These are phyloP conservation scores for Beauveria caledonica DNA, from an alignment of 2,329 filamentous ascomycete species.

Conservation along the genomic window DNA sequence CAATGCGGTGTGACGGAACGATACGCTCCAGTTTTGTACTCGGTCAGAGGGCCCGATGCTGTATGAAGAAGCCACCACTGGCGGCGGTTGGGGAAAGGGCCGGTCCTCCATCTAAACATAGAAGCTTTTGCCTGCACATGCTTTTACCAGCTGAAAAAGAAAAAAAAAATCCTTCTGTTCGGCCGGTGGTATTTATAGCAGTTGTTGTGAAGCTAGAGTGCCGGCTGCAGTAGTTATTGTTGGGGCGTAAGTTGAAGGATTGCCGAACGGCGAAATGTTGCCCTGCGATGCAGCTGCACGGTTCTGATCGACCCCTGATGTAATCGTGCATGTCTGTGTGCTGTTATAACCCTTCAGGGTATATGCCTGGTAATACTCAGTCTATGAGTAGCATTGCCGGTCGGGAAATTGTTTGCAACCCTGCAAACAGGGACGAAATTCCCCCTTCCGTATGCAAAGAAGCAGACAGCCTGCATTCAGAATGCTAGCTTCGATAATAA, in stretches of 20 bases:
- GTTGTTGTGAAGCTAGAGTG: neutral
- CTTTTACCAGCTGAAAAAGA: neutral
- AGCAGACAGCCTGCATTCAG: neutral
- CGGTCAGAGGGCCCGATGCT: neutral
- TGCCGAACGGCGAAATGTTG: neutral
- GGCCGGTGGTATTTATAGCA: neutral
- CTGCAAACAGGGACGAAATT: neutral
- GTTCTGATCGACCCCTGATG: neutral
- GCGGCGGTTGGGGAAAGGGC: neutral
- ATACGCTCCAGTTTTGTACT: neutral
- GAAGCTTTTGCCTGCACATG: neutral
- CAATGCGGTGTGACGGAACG: neutral
- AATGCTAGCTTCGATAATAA: neutral
- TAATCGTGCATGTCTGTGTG: neutral
- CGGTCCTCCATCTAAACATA: neutral
- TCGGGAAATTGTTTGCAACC: neutral
- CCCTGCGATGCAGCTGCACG: neutral
- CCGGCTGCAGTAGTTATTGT: neutral
- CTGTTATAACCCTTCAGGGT: too few species aligned
- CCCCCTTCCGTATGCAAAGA: neutral
- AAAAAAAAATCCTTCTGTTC: neutral
- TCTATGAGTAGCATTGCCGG: neutral
- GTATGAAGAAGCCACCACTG: neutral
- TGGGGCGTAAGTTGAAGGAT: neutral
- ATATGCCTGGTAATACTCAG: neutral